Percentiles rank a stretch among this genome's conserved stretches.
phyloP scores from a whole-genome alignment of 2,329 filamentous ascomycete species.

The Phaeosphaeriaceae sp. region DNA sequence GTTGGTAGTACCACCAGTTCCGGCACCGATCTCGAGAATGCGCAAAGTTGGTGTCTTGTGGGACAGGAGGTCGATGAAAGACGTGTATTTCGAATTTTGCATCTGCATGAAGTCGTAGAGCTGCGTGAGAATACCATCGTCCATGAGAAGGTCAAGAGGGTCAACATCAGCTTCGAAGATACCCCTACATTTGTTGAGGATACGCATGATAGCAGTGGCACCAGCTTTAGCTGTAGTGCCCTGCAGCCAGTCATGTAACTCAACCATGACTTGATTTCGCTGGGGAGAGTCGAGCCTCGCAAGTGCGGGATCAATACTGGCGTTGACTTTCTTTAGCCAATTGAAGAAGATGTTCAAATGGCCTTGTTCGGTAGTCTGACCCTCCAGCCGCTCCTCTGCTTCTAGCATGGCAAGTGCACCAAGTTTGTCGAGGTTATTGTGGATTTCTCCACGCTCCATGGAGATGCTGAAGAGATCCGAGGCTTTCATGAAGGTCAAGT shows the following conservation, averaged over 20 bases:
- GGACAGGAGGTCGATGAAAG: background rate
- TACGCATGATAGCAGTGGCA: background rate
- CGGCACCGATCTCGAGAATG: conserved; percentile 19
- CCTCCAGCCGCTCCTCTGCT: background rate
- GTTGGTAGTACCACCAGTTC: conserved; percentile 21
- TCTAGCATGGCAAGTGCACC: background rate
- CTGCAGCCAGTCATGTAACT: background rate
- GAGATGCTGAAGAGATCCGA: background rate
- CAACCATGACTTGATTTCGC: background rate
- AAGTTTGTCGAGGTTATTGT: background rate
- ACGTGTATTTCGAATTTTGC: background rate
- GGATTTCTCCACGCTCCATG: background rate
- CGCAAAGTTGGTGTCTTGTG: conserved; percentile 3
- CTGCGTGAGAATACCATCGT: background rate
- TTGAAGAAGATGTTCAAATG: background rate
- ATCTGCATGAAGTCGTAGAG: background rate
- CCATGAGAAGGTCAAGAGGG: background rate
- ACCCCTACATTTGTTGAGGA: background rate
- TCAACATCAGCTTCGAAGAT: background rate
- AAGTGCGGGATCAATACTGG: background rate
- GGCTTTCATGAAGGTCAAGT: background rate
- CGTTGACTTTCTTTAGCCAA: background rate
- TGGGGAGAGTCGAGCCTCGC: background rate
- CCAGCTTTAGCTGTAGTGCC: background rate
- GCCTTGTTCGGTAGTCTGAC: background rate